phyloP scores from a whole-genome alignment of 1,139 yeast genomes.

The Candida sojae region DNA sequence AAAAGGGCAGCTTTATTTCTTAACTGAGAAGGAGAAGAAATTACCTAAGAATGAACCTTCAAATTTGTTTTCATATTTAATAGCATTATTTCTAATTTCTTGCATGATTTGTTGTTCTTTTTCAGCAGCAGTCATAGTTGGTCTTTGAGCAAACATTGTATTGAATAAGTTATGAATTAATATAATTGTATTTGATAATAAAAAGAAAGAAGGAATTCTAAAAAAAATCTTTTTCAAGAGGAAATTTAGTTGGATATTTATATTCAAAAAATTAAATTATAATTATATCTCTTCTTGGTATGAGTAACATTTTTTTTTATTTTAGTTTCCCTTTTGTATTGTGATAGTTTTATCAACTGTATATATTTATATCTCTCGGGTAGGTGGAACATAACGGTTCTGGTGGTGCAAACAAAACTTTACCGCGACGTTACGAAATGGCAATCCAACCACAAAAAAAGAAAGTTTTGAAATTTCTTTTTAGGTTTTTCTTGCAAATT shows the following conservation, averaged over 20 bases:
- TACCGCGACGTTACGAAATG: too few relatives aligned
- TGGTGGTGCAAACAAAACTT: too few relatives aligned
- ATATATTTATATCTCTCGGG: background rate
- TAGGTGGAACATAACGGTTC: background rate
- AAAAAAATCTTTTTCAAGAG: background rate
- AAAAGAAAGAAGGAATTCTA: background rate
- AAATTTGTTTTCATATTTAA: slow-evolving; percentile 43
- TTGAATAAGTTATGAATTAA: too few relatives aligned
- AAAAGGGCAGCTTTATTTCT: too few relatives aligned
- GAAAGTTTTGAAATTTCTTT: background rate
- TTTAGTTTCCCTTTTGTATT: background rate
- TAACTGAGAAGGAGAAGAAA: slow-evolving; percentile 40
- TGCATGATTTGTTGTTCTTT: slow-evolving; percentile 53
- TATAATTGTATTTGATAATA: too few relatives aligned
- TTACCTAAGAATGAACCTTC: slow-evolving; percentile 48
- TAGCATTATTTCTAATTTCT: slow-evolving; percentile 40
- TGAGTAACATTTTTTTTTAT: slow-evolving; percentile 1
- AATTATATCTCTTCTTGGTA: too few relatives aligned
- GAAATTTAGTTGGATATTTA: background rate
- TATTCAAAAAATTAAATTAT: background rate
- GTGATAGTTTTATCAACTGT: too few relatives aligned
- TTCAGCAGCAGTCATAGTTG: slow-evolving; percentile 39
- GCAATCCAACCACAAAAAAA: background rate
- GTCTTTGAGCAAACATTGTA: slow-evolving; percentile 18
- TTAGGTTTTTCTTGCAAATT: background rate